phyloP scores from a whole-genome alignment of 1,284 basidiomycete genomes.

The Marasmius fiardii region DNA sequence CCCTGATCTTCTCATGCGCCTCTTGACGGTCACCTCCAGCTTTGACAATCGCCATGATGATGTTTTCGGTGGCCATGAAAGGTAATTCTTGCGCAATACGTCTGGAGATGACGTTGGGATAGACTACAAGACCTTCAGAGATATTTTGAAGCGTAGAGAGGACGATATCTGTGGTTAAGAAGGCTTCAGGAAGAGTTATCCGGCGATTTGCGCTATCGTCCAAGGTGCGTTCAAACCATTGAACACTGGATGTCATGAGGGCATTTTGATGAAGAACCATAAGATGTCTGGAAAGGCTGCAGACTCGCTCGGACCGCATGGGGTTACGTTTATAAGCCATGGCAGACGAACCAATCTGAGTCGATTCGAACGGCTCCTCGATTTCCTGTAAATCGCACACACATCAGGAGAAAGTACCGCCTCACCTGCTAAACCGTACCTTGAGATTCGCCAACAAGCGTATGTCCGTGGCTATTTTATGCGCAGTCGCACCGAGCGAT shows the following conservation, averaged over 20 bases:
- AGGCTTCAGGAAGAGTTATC: slow-evolving; percentile 94
- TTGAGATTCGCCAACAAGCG: slow-evolving; percentile 91
- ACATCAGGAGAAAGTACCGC: background rate
- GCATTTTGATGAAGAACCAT: slow-evolving; percentile 94
- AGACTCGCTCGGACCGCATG: slow-evolving; percentile 98
- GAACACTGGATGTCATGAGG: slow-evolving; percentile 87
- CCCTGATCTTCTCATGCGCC: slow-evolving; percentile 95
- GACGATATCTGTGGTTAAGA: slow-evolving; percentile 96
- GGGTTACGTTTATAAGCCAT: slow-evolving; percentile 99
- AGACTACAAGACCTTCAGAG: slow-evolving; percentile 95
- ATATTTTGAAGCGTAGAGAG: slow-evolving; percentile 96
- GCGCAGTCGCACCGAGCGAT: slow-evolving; percentile 91
- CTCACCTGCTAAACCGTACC: slow-evolving; percentile 38
- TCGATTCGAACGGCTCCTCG: slow-evolving; percentile 98
- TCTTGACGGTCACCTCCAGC: slow-evolving; percentile 93
- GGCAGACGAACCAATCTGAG: slow-evolving; percentile 97
- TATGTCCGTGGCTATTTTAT: slow-evolving; percentile 98
- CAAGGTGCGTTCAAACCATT: slow-evolving; percentile 96
- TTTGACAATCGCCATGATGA: slow-evolving; percentile 99
- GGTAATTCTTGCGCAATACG: slow-evolving; percentile 94
- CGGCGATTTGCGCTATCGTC: slow-evolving; percentile 97
- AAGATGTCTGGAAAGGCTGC: slow-evolving; percentile 89
- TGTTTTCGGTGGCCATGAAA: slow-evolving; percentile 99
- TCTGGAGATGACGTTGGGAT: slow-evolving; percentile 92
- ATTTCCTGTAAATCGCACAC: slow-evolving; percentile 61